These are phyloP conservation scores for Linum lewisii DNA, from an alignment of 345 rosid genomes.

Conservation along the genomic window DNA sequence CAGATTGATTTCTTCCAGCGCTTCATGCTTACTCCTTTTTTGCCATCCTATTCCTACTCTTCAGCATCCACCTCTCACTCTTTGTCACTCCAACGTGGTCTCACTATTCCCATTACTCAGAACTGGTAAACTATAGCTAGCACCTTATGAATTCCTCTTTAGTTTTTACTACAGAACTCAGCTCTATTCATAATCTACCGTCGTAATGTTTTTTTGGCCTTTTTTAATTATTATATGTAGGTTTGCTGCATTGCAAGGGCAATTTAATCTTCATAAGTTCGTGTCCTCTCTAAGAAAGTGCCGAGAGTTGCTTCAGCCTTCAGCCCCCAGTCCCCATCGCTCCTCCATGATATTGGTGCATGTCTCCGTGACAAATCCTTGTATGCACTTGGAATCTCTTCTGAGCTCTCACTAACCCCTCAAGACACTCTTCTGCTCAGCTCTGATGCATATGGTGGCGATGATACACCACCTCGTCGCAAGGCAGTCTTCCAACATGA, in stretches of 20 bases:
- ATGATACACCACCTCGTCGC: slow-evolving; percentile 36
- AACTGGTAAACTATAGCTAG: slow-evolving; percentile 39
- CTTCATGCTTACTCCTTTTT: slow-evolving; percentile 62
- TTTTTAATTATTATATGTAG: slow-evolving; percentile 25
- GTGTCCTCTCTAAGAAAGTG: slow-evolving; percentile 35
- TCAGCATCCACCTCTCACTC: slow-evolving; percentile 22
- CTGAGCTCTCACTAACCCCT: slow-evolving; percentile 56
- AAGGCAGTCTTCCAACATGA: slow-evolving; percentile 62
- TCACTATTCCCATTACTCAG: slow-evolving; percentile 46
- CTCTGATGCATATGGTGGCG: slow-evolving; percentile 43
- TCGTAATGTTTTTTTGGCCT: background rate
- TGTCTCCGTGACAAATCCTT: slow-evolving; percentile 54
- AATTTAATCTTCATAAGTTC: slow-evolving; percentile 66
- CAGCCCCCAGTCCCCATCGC: slow-evolving; percentile 19
- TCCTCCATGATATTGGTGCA: slow-evolving; percentile 19
- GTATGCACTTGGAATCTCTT: slow-evolving; percentile 61
- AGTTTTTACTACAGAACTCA: background rate
- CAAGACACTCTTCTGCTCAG: slow-evolving; percentile 57
- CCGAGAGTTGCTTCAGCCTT: slow-evolving; percentile 14
- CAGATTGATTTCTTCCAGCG: slow-evolving; percentile 86
- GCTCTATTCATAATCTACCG: background rate
- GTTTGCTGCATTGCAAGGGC: slow-evolving; percentile 59
- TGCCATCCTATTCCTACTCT: slow-evolving; percentile 47
- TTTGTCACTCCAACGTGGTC: slow-evolving; percentile 52
- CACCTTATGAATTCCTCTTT: background rate